Evolutionary conservation across 169 alveolate species (phyloP).

Genomic region (Babesia microti): DNA sequence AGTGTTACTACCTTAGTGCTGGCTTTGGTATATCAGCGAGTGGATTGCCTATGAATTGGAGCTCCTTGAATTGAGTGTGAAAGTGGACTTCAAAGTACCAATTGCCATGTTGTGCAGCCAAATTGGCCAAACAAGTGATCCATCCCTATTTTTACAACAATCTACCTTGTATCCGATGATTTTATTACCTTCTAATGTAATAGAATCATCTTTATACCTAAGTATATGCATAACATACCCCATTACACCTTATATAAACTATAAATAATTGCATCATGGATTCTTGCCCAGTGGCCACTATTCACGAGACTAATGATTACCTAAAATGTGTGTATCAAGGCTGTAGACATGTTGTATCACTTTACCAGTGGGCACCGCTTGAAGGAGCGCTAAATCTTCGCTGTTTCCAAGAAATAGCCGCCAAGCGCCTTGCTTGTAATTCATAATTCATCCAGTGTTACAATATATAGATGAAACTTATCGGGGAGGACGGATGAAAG

Average conservation of each 20-base stretch:
- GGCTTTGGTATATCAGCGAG: neutral
- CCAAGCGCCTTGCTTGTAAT: constrained; percentile 58
- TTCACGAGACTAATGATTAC: constrained; percentile 11
- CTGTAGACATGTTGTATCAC: constrained; percentile 35
- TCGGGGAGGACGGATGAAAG: too few species aligned
- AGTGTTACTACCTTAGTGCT: constrained; percentile 10
- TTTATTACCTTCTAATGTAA: constrained; percentile 11
- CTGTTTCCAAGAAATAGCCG: constrained; percentile 61
- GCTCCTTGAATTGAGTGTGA: constrained; percentile 2
- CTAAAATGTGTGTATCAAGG: constrained; percentile 41
- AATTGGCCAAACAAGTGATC: constrained; percentile 23
- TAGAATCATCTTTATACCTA: constrained; percentile 22
- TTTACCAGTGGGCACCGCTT: constrained; percentile 58
- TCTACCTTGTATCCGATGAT: constrained; percentile 30
- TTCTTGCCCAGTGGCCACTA: neutral
- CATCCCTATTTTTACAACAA: constrained; percentile 18
- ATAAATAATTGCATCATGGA: neutral
- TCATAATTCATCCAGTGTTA: constrained; percentile 15
- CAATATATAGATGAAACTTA: constrained; percentile 33
- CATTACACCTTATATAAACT: constrained; percentile 6
- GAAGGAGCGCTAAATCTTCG: constrained; percentile 56
- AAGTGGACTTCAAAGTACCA: constrained; percentile 56
- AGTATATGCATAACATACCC: constrained; percentile 12
- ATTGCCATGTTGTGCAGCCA: constrained; percentile 22
- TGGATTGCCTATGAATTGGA: constrained; percentile 17